Evolutionary conservation across 306 rosid species (phyloP), one percentile per base, ranked within the genome.

Genomic region (Dalbergia oliveri): DNA sequence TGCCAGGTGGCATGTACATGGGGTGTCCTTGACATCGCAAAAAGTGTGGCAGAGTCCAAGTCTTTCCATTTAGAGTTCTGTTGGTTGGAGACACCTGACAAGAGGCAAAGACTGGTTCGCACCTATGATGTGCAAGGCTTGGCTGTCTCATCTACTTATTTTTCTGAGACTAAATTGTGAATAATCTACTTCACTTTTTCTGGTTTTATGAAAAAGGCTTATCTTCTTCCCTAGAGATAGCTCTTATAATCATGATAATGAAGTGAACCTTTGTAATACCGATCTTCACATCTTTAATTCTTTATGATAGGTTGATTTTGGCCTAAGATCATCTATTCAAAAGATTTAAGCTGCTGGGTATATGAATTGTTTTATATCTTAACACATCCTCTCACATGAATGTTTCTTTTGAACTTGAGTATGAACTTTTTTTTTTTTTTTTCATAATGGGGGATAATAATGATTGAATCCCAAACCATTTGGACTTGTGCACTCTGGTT

Each of bases 1-100:
- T 95, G 89, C 99, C 99, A 0, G 96, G 99, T 12, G 99, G 98
- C 72, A 90, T 95, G 93, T 93, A 93, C 84, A 82, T 93, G 96
- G 98, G 99, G 56, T 88, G 91, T 64, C 99, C 99, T 1, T 85
- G 97, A 95, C 73, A 85, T 95, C 50, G 83, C 97, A 34, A 95
- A 89, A 73, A 89, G 92, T 64, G 97, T 95, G 19, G 91, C 88
- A 16, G 88, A 93, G 39, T 88, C 86, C 0, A 81, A 86, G 78
- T 87, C 98, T 14, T 95, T 95, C 93, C 99, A 91, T 88, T 81
- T 95, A 82, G 99, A 95, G 81, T 93, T 95, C 73, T 93, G 99
- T 83, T 95, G 99, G 99, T 82, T 90, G 31, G 98, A 91, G 80
- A 78, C 93, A 13, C 93, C 92, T 9, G 80, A 84, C 45, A 89